Evolutionary conservation across 1,284 basidiomycete genomes (phyloP).

Genomic region (Cutaneotrichosporon sp.): DNA sequence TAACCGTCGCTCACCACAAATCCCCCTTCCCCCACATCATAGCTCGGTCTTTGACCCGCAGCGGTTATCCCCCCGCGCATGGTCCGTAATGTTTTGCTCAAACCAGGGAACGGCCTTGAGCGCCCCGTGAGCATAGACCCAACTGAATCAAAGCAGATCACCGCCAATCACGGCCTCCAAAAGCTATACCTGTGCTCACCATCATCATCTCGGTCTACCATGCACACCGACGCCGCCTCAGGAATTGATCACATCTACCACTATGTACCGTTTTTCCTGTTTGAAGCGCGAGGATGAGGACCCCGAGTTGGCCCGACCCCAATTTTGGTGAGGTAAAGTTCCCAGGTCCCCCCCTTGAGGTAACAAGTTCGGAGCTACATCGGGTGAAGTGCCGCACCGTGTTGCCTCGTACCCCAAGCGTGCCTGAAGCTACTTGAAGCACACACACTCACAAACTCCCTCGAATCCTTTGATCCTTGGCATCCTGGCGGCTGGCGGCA

Average conservation of each 20-base stretch:
- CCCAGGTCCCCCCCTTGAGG: not conserved
- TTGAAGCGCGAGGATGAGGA: not conserved
- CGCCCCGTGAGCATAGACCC: not conserved
- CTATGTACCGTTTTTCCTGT: not conserved
- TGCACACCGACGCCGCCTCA: not conserved
- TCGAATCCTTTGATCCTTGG: not conserved
- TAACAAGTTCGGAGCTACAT: constrained; percentile 7
- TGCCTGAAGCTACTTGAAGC: not conserved
- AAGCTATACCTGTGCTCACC: not conserved
- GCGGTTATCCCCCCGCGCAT: not conserved
- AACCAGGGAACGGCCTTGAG: not conserved
- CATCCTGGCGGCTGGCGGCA: not conserved
- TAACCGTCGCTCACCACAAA: constrained; percentile 3
- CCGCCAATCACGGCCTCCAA: not conserved
- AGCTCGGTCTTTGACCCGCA: not conserved
- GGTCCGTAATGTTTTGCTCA: not conserved
- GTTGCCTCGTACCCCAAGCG: not conserved
- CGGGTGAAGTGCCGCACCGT: not conserved
- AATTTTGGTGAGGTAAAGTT: not conserved
- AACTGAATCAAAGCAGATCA: not conserved
- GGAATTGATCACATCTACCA: not conserved
- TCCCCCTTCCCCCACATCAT: constrained; percentile 1
- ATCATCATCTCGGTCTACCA: not conserved
- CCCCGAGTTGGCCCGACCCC: not conserved
- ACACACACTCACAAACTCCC: not conserved